A percentile compares a stretch with the other conserved stretches of the same genome.
These are phyloP conservation scores for Powellomyces hirtus DNA, from an alignment of 192 early-diverging fungal genomes.

Conservation along the genomic window DNA sequence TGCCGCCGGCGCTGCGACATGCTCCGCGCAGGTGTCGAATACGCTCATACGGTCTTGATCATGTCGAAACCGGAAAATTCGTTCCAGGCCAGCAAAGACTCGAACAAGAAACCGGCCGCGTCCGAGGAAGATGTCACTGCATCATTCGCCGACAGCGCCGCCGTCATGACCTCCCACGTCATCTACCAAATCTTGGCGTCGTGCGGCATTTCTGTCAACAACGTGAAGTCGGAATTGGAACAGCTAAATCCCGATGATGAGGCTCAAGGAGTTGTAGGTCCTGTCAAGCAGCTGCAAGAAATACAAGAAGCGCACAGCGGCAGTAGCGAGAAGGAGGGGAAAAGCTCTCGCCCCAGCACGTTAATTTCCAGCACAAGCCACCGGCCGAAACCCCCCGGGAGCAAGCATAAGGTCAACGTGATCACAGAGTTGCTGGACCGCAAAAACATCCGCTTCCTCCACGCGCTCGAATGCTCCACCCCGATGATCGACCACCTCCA, in stretches of 20 bases:
- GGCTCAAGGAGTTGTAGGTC: neutral
- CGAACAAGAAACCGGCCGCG: neutral
- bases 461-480: neutral
- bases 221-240: neutral
- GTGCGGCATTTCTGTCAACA: neutral
- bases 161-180: neutral
- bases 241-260: neutral
- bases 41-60: neutral
- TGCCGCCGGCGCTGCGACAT: neutral
- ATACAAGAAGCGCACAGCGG: no score
- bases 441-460: slow-evolving; percentile 15
- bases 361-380: no score
- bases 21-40: neutral
- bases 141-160: neutral
- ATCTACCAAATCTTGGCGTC: slow-evolving; percentile 2
- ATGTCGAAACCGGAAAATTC: slow-evolving; percentile 5
- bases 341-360: no score
- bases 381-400: no score
- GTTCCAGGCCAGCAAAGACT: neutral
- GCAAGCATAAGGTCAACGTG: neutral
- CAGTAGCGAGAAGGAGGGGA: no score
- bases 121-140: neutral
- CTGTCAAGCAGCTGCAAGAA: slow-evolving; percentile 12
- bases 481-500: slow-evolving; percentile 11
- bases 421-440: slow-evolving; percentile 15